Conservation (phyloP, 148 eudicot genomes). For the Agrostemma githago region DNA sequence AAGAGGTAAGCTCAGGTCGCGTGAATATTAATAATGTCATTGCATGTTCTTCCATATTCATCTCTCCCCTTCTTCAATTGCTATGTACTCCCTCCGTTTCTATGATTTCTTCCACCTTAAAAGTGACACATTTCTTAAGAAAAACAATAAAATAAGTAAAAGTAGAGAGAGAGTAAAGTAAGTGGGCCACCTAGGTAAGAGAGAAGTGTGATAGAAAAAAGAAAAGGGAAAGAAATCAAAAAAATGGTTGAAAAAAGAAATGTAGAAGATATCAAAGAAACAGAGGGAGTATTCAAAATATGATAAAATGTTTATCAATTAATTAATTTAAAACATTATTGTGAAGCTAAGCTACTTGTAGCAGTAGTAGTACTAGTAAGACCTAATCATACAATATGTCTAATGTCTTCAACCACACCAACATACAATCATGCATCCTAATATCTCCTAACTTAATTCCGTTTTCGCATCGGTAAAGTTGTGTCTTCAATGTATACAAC, state of each 20-base stretch:
- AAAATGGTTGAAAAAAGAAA: no score
- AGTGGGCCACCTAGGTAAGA: no score
- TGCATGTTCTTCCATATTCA: conserved; percentile 10
- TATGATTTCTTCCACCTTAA: no score
- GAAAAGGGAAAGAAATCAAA: no score
- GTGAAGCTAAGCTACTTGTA: conserved; percentile 5
- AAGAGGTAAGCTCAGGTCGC: conserved; percentile 16
- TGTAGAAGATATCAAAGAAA: no score
- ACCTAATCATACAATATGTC: conserved; percentile 12
- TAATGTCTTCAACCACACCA: conserved; percentile 7
- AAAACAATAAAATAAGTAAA: no score
- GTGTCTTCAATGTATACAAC: no score
- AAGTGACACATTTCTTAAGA: no score
- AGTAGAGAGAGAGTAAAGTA: no score
- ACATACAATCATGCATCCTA: background rate
- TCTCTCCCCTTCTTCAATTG: conserved; percentile 6
- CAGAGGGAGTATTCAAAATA: background rate
- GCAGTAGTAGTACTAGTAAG: background rate
- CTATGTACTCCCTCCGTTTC: no score
- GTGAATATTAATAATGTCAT: background rate
- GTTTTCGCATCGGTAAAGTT: no score
- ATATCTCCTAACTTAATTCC: background rate
- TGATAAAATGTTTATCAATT: background rate
- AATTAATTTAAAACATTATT: background rate
- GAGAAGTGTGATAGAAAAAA: no score